Percentiles rank a stretch among this genome's conserved stretches.
These are phyloP conservation scores for Gossypium bickii DNA, from an alignment of 345 rosid genomes.

Conservation along the genomic window DNA sequence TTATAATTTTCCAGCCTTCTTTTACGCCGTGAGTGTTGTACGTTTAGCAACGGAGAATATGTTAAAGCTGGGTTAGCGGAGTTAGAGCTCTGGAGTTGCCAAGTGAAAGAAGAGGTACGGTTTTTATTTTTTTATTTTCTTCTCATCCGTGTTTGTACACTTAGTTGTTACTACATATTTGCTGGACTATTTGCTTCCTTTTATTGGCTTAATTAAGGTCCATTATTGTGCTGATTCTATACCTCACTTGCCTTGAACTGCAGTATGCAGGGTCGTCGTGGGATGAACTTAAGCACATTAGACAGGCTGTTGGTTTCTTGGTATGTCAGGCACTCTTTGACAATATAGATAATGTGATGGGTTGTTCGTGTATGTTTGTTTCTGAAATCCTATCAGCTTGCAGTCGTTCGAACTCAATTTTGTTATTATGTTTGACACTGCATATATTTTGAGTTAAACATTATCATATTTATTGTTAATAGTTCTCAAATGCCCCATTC, in stretches of 20 bases:
- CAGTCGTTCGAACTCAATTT: neutral
- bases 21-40: constrained; percentile 94
- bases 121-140: neutral
- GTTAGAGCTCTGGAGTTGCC: constrained; percentile 94
- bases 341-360: neutral
- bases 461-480: neutral
- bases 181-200: neutral
- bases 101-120: constrained; percentile 75
- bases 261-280: constrained; percentile 96
- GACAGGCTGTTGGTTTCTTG: constrained; percentile 99
- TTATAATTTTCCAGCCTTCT: constrained; percentile 60
- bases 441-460: neutral
- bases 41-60: constrained; percentile 96
- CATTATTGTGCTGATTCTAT: neutral
- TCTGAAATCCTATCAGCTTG: neutral
- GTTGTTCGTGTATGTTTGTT: constrained; percentile 1
- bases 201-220: neutral
- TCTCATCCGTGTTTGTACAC: constrained; percentile 4
- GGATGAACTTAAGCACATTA: constrained; percentile 96
- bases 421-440: neutral
- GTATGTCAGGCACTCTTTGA: constrained; percentile 37
- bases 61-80: constrained; percentile 97
- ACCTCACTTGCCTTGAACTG: constrained; percentile 20
- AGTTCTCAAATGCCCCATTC: neutral
- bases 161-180: neutral